Evolutionary conservation across 2,329 filamentous ascomycete species (phyloP), one percentile per base, ranked within the genome.

Genomic region (Exophiala oligosperma): DNA sequence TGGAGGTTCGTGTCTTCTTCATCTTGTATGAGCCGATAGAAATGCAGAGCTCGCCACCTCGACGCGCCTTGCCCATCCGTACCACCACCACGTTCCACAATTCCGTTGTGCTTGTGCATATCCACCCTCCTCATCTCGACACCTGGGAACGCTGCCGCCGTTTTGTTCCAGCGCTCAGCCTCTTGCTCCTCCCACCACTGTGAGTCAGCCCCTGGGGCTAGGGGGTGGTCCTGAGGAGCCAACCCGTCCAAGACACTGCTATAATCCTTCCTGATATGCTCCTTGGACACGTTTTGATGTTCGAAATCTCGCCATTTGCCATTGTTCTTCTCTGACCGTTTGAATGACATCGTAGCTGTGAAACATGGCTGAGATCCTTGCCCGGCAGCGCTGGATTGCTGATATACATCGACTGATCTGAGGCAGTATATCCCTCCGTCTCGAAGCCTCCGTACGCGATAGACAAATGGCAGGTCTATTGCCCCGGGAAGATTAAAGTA

Each of bases 401-500:
- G 80, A 0, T 75, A 77, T 1, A 79, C 81, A 46, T 81, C 80
- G 8, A 84, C 79, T 2, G 76, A 73, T 7, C 82, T 75, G 8
- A 79, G 79, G 62, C 76, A 79, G 66, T 82, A 84, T 48, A 78
- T 77, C 41, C 74, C 73, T 1, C 81, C 81, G 59, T 84, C 76
- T 23, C 80, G 73, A 54, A 83, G 71, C 53, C 73, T 77, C 26
- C 77, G 74, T 21, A 84, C 77, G 14, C 72, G 75, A 67, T 82
- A 84, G 7, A 77, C 70, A 65, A 80, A 84, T 3, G 81, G 79
- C 2, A 77, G 70, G 43, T 76, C 72, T 1, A 76, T 71, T 7
- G 73, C 71, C 4, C 81, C 81, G 0, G 72, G 72, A 1, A 80
- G 70, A 14, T 80, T 75, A 63, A 84, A 84, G 65, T 75, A 80